These are phyloP conservation scores for Umbelopsis sp. DNA, from an alignment of 192 early-diverging fungal species.

Conservation along the genomic window DNA sequence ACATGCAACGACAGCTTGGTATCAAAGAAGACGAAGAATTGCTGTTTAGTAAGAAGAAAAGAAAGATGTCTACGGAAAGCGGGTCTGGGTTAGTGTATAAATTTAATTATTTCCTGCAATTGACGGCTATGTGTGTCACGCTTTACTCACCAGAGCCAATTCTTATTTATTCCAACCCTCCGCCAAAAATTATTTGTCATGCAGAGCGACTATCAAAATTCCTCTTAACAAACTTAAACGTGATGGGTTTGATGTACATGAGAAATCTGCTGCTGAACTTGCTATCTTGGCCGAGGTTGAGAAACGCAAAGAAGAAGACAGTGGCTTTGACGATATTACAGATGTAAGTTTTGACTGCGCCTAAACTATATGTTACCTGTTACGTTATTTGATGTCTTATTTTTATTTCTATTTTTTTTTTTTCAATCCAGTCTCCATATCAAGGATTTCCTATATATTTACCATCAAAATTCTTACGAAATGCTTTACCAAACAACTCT, in stretches of 20 bases:
- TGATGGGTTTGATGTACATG: slow-evolving; percentile 40
- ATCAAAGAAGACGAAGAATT: slow-evolving; percentile 37
- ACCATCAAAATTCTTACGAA: slow-evolving; percentile 40
- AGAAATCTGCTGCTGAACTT: slow-evolving; percentile 42
- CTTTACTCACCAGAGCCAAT: not conserved
- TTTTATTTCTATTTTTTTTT: slow-evolving; percentile 7
- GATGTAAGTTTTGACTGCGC: slow-evolving; percentile 53
- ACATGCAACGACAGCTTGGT: slow-evolving; percentile 31
- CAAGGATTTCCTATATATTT: slow-evolving; percentile 45
- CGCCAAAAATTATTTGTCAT: not conserved
- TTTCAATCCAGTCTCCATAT: slow-evolving; percentile 45
- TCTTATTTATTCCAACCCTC: not conserved
- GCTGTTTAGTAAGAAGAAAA: slow-evolving; percentile 25
- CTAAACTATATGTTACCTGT: no score
- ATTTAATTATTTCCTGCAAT: slow-evolving; percentile 7
- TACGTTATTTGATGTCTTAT: no score
- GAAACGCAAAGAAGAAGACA: slow-evolving; percentile 58
- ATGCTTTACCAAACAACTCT: slow-evolving; percentile 9
- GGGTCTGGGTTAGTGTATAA: slow-evolving; percentile 27
- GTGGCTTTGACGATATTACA: slow-evolving; percentile 68
- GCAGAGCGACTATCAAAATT: slow-evolving; percentile 62
- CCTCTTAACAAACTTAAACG: slow-evolving; percentile 52
- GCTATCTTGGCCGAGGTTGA: slow-evolving; percentile 58
- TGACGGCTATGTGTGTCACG: not conserved
- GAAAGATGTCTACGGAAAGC: slow-evolving; percentile 35